A percentile compares a stretch with the other conserved stretches of the same genome.
phyloP scores from a whole-genome alignment of 768 basidiomycete species.

The Coprinopsis marcescibilis region DNA sequence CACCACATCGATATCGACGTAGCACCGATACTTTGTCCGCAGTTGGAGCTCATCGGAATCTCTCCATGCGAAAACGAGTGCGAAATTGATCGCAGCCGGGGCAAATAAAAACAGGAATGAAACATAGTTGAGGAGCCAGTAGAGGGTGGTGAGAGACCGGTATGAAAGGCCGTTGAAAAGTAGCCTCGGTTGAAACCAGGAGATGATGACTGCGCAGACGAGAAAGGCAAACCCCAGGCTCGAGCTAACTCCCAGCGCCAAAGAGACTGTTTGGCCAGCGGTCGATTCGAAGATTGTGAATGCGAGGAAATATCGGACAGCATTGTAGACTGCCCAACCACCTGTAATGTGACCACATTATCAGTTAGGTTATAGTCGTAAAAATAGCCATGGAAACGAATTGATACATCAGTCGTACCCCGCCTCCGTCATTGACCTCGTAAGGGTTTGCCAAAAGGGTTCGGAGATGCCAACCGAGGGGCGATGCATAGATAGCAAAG shows the following conservation, averaged over 20 bases:
- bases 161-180: constrained; percentile 26
- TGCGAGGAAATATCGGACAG: constrained; percentile 61
- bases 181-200: constrained; percentile 33
- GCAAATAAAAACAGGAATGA: constrained; percentile 44
- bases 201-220: constrained; percentile 31
- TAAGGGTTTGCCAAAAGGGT: too few relatives aligned
- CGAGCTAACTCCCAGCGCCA: constrained; percentile 46
- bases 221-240: constrained; percentile 36
- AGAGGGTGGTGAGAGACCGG: constrained; percentile 19
- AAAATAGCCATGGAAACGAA: too few relatives aligned
- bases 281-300: constrained; percentile 37
- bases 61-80: constrained; percentile 50
- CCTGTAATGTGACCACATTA: constrained; percentile 29
- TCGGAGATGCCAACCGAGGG: background rate
- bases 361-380: too few relatives aligned
- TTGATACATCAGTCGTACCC: too few relatives aligned
- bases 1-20: constrained; percentile 58
- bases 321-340: constrained; percentile 56
- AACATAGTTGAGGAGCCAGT: constrained; percentile 30
- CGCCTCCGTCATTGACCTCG: too few relatives aligned
- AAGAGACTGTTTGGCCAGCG: constrained; percentile 35
- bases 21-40: constrained; percentile 41
- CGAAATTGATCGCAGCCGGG: constrained; percentile 51
- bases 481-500: background rate
- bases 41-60: constrained; percentile 30